Percentiles rank a stretch among this genome's conserved stretches.
These are phyloP conservation scores for Tylopilus sp. DNA, from an alignment of 768 basidiomycete genomes.

Conservation along the genomic window DNA sequence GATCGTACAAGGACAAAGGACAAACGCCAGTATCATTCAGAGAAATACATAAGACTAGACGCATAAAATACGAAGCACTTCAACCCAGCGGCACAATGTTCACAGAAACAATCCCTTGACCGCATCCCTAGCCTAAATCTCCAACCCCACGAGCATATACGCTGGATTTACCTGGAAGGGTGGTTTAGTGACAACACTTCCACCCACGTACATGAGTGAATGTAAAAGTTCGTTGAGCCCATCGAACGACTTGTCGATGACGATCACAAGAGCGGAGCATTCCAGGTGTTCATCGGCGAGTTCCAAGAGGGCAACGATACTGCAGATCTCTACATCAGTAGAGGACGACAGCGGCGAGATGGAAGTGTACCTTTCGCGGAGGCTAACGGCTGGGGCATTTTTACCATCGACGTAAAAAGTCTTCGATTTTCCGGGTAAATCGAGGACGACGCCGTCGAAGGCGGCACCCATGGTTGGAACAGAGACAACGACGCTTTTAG, in stretches of 20 bases:
- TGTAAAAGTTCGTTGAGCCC: slow-evolving; percentile 75
- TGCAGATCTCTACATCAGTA: slow-evolving; percentile 26
- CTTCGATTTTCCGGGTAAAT: slow-evolving; percentile 64
- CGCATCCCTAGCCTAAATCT: slow-evolving; percentile 47
- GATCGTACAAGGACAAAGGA: background rate
- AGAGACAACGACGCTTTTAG: slow-evolving; percentile 72
- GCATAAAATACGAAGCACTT: slow-evolving; percentile 8
- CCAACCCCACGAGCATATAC: slow-evolving; percentile 83
- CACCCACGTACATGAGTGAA: slow-evolving; percentile 91
- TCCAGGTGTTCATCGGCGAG: slow-evolving; percentile 80
- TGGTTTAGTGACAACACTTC: slow-evolving; percentile 77
- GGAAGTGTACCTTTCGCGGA: slow-evolving; percentile 70
- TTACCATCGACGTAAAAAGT: slow-evolving; percentile 86
- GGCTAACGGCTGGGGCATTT: slow-evolving; percentile 71
- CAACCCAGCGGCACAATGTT: slow-evolving; percentile 25
- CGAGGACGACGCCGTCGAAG: slow-evolving; percentile 78
- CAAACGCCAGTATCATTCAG: no score
- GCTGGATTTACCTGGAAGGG: slow-evolving; percentile 72
- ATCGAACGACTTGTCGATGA: slow-evolving; percentile 68
- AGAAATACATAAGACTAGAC: background rate
- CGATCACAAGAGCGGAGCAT: slow-evolving; percentile 77
- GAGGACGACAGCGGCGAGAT: slow-evolving; percentile 4
- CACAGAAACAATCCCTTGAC: slow-evolving; percentile 28
- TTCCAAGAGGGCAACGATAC: slow-evolving; percentile 84
- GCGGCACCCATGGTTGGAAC: slow-evolving; percentile 62